Conservation (phyloP, 164 flowering plant genomes). For the Cinnamomum micranthum region DNA sequence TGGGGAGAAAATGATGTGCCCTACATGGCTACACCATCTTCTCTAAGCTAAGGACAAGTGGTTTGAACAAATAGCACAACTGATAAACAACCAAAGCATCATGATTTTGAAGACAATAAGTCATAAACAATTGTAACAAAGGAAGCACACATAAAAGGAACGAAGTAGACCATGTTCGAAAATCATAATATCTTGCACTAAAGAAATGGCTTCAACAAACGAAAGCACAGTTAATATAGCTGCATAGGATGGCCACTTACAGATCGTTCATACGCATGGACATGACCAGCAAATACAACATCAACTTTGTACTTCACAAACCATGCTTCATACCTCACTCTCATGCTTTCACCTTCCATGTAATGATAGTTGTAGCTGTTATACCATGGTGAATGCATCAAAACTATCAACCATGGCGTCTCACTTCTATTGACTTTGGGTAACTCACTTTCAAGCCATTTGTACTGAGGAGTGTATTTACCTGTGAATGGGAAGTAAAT, state of each 20-base stretch:
- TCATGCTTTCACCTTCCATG: constrained; percentile 66
- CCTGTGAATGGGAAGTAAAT: constrained; percentile 15
- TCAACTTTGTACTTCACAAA: constrained; percentile 58
- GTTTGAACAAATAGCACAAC: background rate
- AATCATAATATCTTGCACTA: background rate
- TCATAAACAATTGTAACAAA: background rate
- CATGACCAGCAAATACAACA: constrained; percentile 56
- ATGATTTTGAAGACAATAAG: background rate
- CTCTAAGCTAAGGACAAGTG: background rate
- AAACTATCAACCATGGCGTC: constrained; percentile 52
- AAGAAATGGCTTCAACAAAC: background rate
- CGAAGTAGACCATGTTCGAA: background rate
- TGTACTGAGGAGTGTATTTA: constrained; percentile 38
- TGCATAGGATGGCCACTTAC: constrained; percentile 22
- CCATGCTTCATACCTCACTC: constrained; percentile 56
- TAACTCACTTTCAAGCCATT: constrained; percentile 39
- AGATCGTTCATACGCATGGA: constrained; percentile 56
- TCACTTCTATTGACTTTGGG: constrained; percentile 35
- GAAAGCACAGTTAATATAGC: background rate
- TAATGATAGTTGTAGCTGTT: constrained; percentile 47
- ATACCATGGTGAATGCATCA: constrained; percentile 41
- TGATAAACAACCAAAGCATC: background rate
- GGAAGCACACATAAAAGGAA: background rate
- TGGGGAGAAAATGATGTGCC: too few relatives aligned
- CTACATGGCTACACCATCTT: too few relatives aligned